Evolutionary conservation across 176 grass and related monocot species (phyloP), one percentile per base, ranked within the genome.

Genomic region (Juncus inflexus): DNA sequence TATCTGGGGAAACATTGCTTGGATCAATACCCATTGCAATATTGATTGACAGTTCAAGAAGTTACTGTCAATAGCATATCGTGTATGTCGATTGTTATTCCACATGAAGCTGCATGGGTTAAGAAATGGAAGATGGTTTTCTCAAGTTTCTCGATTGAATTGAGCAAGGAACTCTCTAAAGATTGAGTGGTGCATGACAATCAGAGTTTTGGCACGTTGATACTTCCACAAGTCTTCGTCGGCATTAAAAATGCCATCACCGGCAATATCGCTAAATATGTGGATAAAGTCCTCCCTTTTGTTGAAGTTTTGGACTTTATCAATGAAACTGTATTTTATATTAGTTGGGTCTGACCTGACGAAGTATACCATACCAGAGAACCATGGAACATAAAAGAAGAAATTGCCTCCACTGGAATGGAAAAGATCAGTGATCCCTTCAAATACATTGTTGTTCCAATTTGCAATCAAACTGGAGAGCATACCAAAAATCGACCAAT

Each of bases 231-330:
- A 50, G 7, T 91, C 88, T 3, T 76, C 83, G 60, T 91, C 88
- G 13, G 88, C 72, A 76, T 84, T 91, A 64, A 91, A 91, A 73
- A 91, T 91, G 54, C 88, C 88, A 49, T 52, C 61, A 70, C 88
- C 88, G 4, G 86, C 66, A 40, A 86, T 60, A 66, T 91, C 83
- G n/a, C n/a, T n/a, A 74, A 91, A 87, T 73, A 87, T 91, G 6
- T 60, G 50, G 3, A 71, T 50, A 77, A 73, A 91, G 42, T 91
- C 88, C 0, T 76, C 61, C 3, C 88, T 83, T 4, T 91, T 91
- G 13, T 83, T 79, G 65, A 83, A 91, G 65, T 91, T 91, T 12
- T 35, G 1, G 88, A 91, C 86, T 65, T 84, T 81, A 78, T 77
- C 73, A 19, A 65, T 84, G 79, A 91, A 91, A 74, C 86, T 65